Conservation (phyloP, 1,284 basidiomycete genomes). For the Sanghuangporus sanghuang region DNA sequence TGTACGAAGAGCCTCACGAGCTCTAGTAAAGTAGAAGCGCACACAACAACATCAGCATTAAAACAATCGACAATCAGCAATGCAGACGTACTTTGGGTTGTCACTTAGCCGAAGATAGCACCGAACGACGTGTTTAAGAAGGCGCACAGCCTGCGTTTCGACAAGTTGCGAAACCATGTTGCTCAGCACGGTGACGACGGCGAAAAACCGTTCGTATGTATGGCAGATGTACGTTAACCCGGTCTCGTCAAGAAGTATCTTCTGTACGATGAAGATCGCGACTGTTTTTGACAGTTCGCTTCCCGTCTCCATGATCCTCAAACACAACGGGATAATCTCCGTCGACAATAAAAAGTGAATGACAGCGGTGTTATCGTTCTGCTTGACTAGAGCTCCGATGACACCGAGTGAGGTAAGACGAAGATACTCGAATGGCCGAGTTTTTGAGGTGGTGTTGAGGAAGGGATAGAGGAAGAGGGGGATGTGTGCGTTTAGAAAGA, state of each 20-base stretch:
- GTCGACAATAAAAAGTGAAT: constrained; percentile 99
- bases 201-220: constrained; percentile 99
- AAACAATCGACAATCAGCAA: background rate
- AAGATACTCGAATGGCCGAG: constrained; percentile 97
- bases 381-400: constrained; percentile 98
- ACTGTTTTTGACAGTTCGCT: constrained; percentile 99
- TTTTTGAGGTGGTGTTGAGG: constrained; percentile 98
- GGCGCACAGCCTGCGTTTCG: constrained; percentile 93
- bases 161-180: constrained; percentile 98
- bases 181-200: constrained; percentile 95
- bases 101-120: constrained; percentile 97
- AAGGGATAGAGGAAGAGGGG: constrained; percentile 99
- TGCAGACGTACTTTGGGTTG: constrained; percentile 73
- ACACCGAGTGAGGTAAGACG: constrained; percentile 97
- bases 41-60: constrained; percentile 3
- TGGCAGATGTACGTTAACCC: constrained; percentile 99
- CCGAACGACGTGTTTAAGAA: constrained; percentile 97
- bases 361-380: constrained; percentile 99
- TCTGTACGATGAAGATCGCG: constrained; percentile 99
- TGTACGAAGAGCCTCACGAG: constrained; percentile 91
- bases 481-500: constrained; percentile 93
- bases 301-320: constrained; percentile 99
- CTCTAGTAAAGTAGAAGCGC: constrained; percentile 42
- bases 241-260: constrained; percentile 97
- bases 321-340: constrained; percentile 98